phyloP scores from a whole-genome alignment of 257 asterid genomes.

The Solanum pimpinellifolium region DNA sequence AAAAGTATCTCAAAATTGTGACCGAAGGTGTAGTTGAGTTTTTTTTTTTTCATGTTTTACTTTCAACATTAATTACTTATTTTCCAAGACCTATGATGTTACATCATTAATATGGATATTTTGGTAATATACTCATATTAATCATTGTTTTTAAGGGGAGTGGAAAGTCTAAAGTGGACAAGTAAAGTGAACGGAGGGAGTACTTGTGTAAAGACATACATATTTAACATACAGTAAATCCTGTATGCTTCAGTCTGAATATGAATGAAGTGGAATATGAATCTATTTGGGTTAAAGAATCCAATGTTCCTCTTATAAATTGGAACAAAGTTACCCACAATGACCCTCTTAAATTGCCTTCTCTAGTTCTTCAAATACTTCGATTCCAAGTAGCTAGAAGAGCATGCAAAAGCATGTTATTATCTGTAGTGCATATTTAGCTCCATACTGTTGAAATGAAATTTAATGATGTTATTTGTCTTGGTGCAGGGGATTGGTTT shows the following conservation, averaged over 20 bases:
- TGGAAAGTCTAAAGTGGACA: background rate
- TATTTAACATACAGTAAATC: background rate
- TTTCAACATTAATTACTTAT: background rate
- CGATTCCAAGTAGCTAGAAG: background rate
- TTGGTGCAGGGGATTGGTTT: conserved; percentile 58
- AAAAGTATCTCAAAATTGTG: background rate
- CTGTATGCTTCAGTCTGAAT: background rate
- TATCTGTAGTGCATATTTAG: background rate
- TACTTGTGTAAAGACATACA: background rate
- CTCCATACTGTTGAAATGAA: background rate
- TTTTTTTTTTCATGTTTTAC: background rate
- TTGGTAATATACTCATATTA: background rate
- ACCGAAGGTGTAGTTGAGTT: background rate
- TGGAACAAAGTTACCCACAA: background rate
- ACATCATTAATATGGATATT: too few species aligned
- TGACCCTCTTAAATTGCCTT: background rate
- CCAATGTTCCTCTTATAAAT: background rate
- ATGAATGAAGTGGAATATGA: background rate
- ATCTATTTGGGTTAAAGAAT: background rate
- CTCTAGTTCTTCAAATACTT: background rate
- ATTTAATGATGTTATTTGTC: background rate
- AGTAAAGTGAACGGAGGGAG: background rate
- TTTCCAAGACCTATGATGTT: background rate
- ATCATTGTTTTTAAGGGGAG: background rate
- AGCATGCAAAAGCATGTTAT: background rate